Conservation (phyloP, 2,329 filamentous ascomycete species). For the Penicillium palitans region DNA sequence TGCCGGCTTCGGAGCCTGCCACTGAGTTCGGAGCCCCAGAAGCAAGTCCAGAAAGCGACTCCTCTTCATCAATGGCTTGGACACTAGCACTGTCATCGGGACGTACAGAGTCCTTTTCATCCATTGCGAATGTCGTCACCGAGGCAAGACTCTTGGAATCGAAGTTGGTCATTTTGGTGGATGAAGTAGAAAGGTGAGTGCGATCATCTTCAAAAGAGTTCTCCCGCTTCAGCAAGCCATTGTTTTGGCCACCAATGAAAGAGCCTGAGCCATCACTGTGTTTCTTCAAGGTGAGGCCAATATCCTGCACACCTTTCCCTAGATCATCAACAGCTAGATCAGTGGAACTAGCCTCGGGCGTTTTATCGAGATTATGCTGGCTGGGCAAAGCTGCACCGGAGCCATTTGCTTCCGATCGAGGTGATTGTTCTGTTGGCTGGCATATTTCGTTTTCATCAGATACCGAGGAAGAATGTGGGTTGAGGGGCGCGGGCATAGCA, state of each 20-base stretch:
- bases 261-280: conserved; percentile 29
- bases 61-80: conserved; percentile 86
- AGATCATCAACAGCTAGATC: conserved; percentile 34
- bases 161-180: conserved; percentile 82
- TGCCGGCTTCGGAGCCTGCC: conserved; percentile 77
- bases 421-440: conserved; percentile 20
- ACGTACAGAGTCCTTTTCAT: conserved; percentile 92
- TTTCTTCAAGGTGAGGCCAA: conserved; percentile 34
- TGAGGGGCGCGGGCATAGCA: conserved; percentile 42
- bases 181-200: conserved; percentile 57
- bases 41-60: conserved; percentile 73
- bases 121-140: conserved; percentile 90
- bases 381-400: conserved; percentile 20
- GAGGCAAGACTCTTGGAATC: conserved; percentile 95
- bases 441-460: conserved; percentile 30
- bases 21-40: conserved; percentile 75
- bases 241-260: conserved; percentile 31
- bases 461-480: conserved; percentile 27
- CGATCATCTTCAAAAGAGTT: conserved; percentile 48
- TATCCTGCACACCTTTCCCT: conserved; percentile 35
- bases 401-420: conserved; percentile 23
- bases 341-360: conserved; percentile 18
- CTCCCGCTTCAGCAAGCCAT: conserved; percentile 37
- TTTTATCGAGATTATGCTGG: conserved; percentile 21
- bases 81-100: conserved; percentile 96